Percentiles rank a stretch among this genome's conserved stretches.
Evolutionary conservation across 169 alveolate genomes (phyloP).

Genomic region (Plasmodium knowlesi): DNA sequence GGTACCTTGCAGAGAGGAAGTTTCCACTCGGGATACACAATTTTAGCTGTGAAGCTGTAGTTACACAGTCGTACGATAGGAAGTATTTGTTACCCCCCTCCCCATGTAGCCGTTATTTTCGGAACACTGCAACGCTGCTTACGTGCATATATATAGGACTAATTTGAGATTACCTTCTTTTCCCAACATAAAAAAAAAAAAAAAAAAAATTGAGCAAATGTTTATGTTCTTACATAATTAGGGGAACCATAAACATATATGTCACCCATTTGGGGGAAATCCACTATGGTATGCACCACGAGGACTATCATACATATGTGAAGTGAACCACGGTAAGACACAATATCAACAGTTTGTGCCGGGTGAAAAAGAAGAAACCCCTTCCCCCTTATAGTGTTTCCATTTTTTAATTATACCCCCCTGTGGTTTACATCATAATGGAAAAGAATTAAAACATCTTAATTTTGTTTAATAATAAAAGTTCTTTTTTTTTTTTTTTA

Average conservation of each 20-base stretch:
- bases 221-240: not conserved
- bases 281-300: not conserved
- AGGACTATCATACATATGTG: not conserved
- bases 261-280: not conserved
- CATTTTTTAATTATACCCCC: not conserved
- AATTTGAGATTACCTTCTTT: too few species aligned
- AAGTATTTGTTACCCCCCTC: not conserved
- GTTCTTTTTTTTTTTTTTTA: not conserved
- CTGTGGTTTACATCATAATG: not conserved
- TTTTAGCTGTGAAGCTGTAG: not conserved
- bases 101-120: not conserved
- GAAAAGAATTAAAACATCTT: not conserved
- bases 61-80: not conserved
- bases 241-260: not conserved
- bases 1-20: not conserved
- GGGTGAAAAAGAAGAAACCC: not conserved
- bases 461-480: conserved; percentile 1
- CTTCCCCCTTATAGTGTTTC: not conserved
- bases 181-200: too few species aligned
- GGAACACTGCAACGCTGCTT: not conserved
- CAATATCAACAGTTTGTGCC: not conserved
- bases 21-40: not conserved
- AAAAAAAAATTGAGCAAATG: not conserved
- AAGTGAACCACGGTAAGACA: not conserved
- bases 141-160: too few species aligned